These are phyloP conservation scores for Cryphonectria nitschkei DNA, from an alignment of 2,329 filamentous ascomycete genomes.

Conservation along the genomic window DNA sequence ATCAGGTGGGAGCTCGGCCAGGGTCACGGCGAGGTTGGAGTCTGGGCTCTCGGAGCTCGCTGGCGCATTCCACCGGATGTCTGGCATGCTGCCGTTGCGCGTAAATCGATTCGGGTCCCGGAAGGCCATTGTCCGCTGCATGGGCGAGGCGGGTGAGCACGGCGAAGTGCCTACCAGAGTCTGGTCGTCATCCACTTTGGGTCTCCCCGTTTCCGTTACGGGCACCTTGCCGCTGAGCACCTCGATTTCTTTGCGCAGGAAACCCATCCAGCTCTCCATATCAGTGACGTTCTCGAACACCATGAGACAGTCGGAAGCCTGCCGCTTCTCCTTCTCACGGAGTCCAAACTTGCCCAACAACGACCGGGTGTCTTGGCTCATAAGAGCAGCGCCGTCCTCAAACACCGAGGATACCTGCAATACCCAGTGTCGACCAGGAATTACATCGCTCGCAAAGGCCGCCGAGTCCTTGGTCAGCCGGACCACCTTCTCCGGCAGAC, in stretches of 20 bases:
- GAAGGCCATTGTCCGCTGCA: conserved; percentile 52
- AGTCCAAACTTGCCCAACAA: conserved; percentile 68
- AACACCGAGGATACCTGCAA: conserved; percentile 72
- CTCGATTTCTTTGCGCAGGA: conserved; percentile 72
- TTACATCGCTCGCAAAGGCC: conserved; percentile 78
- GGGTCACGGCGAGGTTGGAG: conserved; percentile 35
- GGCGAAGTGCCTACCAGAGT: background rate
- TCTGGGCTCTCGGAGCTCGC: conserved; percentile 31
- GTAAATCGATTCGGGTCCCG: conserved; percentile 53
- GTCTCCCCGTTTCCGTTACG: conserved; percentile 61
- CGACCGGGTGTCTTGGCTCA: conserved; percentile 58
- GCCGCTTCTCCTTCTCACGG: conserved; percentile 58
- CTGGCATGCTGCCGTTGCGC: conserved; percentile 40
- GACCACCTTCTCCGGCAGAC: conserved; percentile 74
- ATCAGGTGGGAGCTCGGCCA: conserved; percentile 41
- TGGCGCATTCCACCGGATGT: conserved; percentile 40
- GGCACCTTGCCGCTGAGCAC: conserved; percentile 68
- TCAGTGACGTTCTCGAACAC: conserved; percentile 73
- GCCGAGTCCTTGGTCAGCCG: conserved; percentile 75
- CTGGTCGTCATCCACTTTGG: conserved; percentile 48
- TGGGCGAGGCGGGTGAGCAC: conserved; percentile 34
- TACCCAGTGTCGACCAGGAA: conserved; percentile 80
- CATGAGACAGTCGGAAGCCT: conserved; percentile 68
- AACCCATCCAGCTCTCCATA: conserved; percentile 76
- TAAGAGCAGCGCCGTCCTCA: conserved; percentile 56